Conservation (phyloP, 176 grass and related monocot species). For the Oryza brachyantha region DNA sequence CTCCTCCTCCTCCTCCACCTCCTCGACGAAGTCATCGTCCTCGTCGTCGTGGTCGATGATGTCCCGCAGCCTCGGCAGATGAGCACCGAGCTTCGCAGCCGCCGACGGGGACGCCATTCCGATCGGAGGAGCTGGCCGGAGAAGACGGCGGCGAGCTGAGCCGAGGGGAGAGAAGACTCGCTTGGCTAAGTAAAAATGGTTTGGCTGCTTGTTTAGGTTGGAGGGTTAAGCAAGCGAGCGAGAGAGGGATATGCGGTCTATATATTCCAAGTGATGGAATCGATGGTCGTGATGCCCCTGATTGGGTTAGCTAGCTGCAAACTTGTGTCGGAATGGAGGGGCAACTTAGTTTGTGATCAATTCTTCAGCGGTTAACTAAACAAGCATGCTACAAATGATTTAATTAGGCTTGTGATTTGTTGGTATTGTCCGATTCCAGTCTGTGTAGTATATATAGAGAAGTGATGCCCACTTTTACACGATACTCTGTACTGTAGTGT, state of each 20-base stretch:
- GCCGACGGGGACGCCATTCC: constrained; percentile 33
- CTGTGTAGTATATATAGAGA: background rate
- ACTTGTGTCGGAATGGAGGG: background rate
- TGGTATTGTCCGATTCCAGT: background rate
- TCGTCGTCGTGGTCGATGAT: constrained; percentile 35
- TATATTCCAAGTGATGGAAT: background rate
- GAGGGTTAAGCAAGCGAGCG: background rate
- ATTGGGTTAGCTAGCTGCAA: background rate
- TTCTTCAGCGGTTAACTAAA: background rate
- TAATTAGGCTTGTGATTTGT: background rate
- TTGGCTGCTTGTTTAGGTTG: background rate
- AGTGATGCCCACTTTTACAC: too few relatives aligned
- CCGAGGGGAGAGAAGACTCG: background rate
- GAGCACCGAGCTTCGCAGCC: background rate
- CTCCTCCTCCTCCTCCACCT: background rate
- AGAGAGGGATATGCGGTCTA: background rate
- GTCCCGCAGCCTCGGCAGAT: constrained; percentile 26
- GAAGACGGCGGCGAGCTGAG: background rate
- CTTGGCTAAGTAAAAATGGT: background rate
- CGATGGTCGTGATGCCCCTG: background rate
- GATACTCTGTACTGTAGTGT: too few relatives aligned
- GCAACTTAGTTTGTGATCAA: background rate
- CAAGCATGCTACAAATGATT: background rate
- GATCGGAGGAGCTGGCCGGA: background rate
- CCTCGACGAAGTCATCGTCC: constrained; percentile 3